Base-by-base conservation (phyloP, 495 filamentous ascomycete genomes). In the Staphylotrichum tortipilum region DNA sequence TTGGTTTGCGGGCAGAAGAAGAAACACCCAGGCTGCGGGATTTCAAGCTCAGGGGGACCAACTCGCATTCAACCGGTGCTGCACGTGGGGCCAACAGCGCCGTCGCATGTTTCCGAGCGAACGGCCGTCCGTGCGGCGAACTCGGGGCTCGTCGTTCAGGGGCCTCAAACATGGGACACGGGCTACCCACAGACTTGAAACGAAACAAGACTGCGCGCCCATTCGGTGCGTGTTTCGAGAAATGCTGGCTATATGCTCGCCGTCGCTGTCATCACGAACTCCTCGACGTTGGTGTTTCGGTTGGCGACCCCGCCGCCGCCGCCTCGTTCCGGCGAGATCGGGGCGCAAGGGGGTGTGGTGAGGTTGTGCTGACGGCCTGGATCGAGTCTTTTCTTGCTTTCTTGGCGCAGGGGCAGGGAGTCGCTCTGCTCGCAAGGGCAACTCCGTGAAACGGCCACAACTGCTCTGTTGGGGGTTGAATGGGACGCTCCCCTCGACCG, bases 111-210 rank as follows among this genome's bases (percentile, higher is more conserved):
- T 31, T 40, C 8, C 18, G n/a, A n/a, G n/a, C 15, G 7, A 28
- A 19, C 7, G 22, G 29, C 17, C 7, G 47, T 47, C 47, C 22
- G 47, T 55, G 53, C 47, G 37, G 19, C n/a, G n/a, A n/a, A n/a
- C n/a, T n/a, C n/a, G n/a, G n/a, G n/a, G n/a, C n/a, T 17, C 26
- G 24, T 35, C 26, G 11, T 14, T 40, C 56, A 52, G 39, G 52
- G 52, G 52, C 34, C 31, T 55, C 49, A 57, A 51, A 55, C 52
- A 42, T 24, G 46, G 21, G 29, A 35, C 38, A 36, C 39, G 12
- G 39, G 28, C 39, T 4, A 12, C 36, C 8, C 42, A 44, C 40
- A 17, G 42, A 51, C 46, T 47, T 56, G 57, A 56, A 56, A 55
- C 57, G 53, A 53, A 55, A 59, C 52, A 39, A 38, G 29, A 24